Percentiles rank a stretch among this genome's conserved stretches.
phyloP scores from a whole-genome alignment of 2,329 filamentous ascomycete genomes.

The Aureobasidium sp. region DNA sequence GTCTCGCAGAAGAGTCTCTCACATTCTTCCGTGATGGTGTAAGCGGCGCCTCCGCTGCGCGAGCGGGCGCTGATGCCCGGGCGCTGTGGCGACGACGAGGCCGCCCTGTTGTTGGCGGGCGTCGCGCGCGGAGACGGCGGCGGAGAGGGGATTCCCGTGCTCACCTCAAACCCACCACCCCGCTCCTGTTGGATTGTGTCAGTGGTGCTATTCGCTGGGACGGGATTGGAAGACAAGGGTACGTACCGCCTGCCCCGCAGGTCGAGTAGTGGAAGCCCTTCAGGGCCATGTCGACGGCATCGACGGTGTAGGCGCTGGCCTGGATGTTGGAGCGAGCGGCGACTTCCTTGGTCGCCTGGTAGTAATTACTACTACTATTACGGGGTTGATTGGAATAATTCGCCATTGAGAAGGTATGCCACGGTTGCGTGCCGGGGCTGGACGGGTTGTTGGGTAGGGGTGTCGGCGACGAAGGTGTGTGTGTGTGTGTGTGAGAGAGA shows the following conservation, averaged over 20 bases:
- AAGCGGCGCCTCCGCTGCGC: conserved; percentile 78
- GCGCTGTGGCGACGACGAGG: conserved; percentile 21
- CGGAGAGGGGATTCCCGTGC: conserved; percentile 77
- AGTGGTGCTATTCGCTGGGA: conserved; percentile 15
- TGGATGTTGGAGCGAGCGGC: conserved; percentile 67
- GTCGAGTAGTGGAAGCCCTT: conserved; percentile 92
- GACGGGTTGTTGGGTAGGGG: conserved; percentile 16
- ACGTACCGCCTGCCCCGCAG: conserved; percentile 63
- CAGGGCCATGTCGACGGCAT: conserved; percentile 60
- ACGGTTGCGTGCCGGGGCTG: conserved; percentile 34
- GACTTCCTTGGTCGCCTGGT: conserved; percentile 49
- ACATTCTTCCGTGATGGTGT: conserved; percentile 98
- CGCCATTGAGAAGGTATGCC: conserved; percentile 56
- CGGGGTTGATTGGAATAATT: conserved; percentile 62
- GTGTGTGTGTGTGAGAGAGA: too few species aligned
- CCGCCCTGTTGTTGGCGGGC: conserved; percentile 15
- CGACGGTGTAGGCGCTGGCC: conserved; percentile 85
- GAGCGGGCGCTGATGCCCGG: conserved; percentile 25
- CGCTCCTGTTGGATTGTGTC: conserved; percentile 50
- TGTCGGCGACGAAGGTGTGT: conserved; percentile 1
- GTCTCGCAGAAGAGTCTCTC: conserved; percentile 99
- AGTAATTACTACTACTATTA: conserved; percentile 61
- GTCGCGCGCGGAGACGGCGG: conserved; percentile 66
- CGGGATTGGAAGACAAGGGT: neutral
- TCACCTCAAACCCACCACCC: conserved; percentile 95